These are phyloP conservation scores for Tetradesmus lagerheimii DNA, from an alignment of 139 green algal species.

Conservation along the genomic window DNA sequence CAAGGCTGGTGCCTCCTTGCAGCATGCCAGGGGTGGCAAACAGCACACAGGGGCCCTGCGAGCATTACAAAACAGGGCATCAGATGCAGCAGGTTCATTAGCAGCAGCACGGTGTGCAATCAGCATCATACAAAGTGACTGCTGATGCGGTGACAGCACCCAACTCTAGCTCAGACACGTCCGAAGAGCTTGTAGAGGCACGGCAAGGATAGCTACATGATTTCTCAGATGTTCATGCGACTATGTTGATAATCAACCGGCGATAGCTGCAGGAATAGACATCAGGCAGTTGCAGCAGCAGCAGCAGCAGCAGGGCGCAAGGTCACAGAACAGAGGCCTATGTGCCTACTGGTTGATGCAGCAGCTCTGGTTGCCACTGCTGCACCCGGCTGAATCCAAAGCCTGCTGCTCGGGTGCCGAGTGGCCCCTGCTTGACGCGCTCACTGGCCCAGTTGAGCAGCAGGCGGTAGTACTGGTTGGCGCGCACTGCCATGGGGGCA, in stretches of 20 bases:
- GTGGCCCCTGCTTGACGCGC: not conserved
- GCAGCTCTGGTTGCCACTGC: not conserved
- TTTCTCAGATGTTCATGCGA: too few species aligned
- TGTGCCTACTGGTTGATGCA: not conserved
- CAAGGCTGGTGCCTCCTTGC: conserved; percentile 72
- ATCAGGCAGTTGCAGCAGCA: too few species aligned
- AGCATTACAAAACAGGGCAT: not conserved
- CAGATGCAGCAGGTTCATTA: not conserved
- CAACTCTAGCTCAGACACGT: too few species aligned
- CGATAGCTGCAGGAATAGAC: too few species aligned
- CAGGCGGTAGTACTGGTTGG: conserved; percentile 73
- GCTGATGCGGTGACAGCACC: too few species aligned
- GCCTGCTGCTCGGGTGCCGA: conserved; percentile 22
- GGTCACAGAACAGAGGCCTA: too few species aligned
- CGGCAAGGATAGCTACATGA: too few species aligned
- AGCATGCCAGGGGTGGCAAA: conserved; percentile 87
- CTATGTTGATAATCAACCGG: too few species aligned
- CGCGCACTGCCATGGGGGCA: conserved; percentile 68
- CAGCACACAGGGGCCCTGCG: conserved; percentile 71
- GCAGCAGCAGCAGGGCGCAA: too few species aligned
- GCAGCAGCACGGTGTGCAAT: not conserved
- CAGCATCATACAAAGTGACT: too few species aligned
- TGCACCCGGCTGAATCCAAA: conserved; percentile 7
- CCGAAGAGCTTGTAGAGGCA: too few species aligned
- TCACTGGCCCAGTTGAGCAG: conserved; percentile 65